Conservation (phyloP, 768 basidiomycete genomes). For the Suillus lakei region DNA sequence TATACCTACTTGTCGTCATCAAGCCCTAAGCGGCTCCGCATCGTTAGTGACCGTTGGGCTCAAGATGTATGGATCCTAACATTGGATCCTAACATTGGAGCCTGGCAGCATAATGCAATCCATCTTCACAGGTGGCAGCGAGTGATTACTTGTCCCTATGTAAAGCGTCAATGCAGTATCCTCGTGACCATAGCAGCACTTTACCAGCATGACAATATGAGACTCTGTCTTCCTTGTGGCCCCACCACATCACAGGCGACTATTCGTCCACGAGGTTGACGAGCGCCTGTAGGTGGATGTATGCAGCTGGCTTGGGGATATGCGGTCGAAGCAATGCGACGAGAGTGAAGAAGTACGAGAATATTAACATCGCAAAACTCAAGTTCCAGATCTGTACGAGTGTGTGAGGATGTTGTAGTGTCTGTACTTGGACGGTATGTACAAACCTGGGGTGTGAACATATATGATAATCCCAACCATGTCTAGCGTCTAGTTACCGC, state of each 20-base stretch:
- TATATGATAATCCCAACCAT: conserved; percentile 32
- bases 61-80: no score
- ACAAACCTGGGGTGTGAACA: conserved; percentile 34
- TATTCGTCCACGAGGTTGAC: conserved; percentile 40
- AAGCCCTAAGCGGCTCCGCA: no score
- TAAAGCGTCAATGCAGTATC: not conserved
- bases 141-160: conserved; percentile 30
- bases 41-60: no score
- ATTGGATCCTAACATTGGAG: no score
- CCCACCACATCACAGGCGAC: conserved; percentile 37
- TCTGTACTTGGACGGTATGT: not conserved
- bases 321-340: conserved; percentile 21
- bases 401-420: not conserved
- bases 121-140: conserved; percentile 24
- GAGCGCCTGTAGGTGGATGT: conserved; percentile 38
- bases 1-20: no score
- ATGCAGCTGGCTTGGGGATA: conserved; percentile 34
- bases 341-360: conserved; percentile 21
- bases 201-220: conserved; percentile 23
- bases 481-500: conserved; percentile 18
- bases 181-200: not conserved
- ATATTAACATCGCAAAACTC: conserved; percentile 21
- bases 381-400: conserved; percentile 29
- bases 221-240: conserved; percentile 21
- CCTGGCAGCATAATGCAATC: conserved; percentile 20